Conservation (phyloP, 2,329 filamentous ascomycete genomes). For the Diplodia intermedia region DNA sequence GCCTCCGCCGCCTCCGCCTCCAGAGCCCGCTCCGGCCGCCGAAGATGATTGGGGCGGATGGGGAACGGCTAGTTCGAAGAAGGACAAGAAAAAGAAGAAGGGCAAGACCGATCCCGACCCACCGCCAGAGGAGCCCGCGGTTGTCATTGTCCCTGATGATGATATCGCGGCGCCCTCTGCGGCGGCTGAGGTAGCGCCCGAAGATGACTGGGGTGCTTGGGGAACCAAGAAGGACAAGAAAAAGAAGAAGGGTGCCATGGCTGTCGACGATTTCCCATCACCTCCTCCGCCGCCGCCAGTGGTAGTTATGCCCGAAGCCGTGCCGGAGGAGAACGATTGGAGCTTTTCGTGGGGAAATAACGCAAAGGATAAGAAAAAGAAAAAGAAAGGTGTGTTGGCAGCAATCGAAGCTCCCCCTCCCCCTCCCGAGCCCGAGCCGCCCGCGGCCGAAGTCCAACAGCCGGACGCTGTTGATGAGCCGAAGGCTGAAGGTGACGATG, state of each 20-base stretch:
- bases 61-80: conserved; percentile 34
- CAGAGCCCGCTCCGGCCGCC: conserved; percentile 37
- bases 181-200: neutral
- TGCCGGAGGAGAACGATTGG: conserved; percentile 35
- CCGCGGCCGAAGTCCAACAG: conserved; percentile 41
- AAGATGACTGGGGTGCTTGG: conserved; percentile 20
- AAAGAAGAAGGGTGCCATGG: conserved; percentile 56
- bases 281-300: neutral
- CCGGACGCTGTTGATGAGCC: conserved; percentile 25
- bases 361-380: conserved; percentile 46
- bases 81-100: conserved; percentile 36
- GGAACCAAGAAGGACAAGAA: conserved; percentile 47
- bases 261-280: conserved; percentile 26
- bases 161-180: conserved; percentile 10
- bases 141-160: conserved; percentile 19
- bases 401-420: conserved; percentile 32
- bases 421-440: conserved; percentile 38
- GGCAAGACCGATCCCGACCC: conserved; percentile 38
- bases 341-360: conserved; percentile 40
- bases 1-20: conserved; percentile 34
- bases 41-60: conserved; percentile 38
- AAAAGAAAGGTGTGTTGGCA: conserved; percentile 46
- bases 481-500: conserved; percentile 22
- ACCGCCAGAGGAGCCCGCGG: conserved; percentile 9
- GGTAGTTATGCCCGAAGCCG: neutral